phyloP scores from a whole-genome alignment of 495 filamentous ascomycete genomes.

The Xylaria grammica region DNA sequence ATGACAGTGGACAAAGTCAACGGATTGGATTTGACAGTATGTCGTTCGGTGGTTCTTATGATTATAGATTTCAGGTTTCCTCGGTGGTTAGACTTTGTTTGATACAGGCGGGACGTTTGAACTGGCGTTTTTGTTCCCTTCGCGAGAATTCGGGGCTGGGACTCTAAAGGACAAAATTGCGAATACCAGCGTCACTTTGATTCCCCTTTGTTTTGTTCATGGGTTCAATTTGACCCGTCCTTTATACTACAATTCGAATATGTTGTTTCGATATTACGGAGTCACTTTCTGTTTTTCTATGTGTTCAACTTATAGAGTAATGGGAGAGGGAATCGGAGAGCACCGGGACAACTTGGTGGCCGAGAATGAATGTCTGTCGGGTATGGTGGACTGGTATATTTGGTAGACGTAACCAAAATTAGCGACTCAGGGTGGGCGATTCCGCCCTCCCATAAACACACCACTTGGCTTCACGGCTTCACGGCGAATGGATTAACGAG shows the following conservation, averaged over 20 bases:
- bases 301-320: conserved; percentile 4
- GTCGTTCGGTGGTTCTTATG: conserved; percentile 33
- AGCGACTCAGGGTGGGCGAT: conserved; percentile 10
- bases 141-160: conserved; percentile 15
- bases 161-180: conserved; percentile 21
- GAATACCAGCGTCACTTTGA: conserved; percentile 15
- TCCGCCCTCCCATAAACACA: conserved; percentile 15
- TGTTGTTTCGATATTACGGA: background rate
- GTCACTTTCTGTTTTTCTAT: background rate
- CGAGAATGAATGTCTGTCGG: background rate
- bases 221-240: background rate
- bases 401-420: conserved; percentile 4
- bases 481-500: background rate
- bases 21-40: conserved; percentile 24
- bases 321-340: background rate
- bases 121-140: conserved; percentile 20
- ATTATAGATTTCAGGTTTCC: conserved; percentile 41
- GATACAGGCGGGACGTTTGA: conserved; percentile 27
- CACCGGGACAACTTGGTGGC: background rate
- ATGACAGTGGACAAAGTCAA: conserved; percentile 21
- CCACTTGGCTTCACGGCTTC: conserved; percentile 1
- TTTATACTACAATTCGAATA: conserved; percentile 6
- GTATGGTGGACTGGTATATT: background rate
- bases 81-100: conserved; percentile 39
- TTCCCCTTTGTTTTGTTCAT: conserved; percentile 13